Base-by-base conservation (phyloP, 2,329 filamentous ascomycete species). In the Juglanconis juglandina region DNA sequence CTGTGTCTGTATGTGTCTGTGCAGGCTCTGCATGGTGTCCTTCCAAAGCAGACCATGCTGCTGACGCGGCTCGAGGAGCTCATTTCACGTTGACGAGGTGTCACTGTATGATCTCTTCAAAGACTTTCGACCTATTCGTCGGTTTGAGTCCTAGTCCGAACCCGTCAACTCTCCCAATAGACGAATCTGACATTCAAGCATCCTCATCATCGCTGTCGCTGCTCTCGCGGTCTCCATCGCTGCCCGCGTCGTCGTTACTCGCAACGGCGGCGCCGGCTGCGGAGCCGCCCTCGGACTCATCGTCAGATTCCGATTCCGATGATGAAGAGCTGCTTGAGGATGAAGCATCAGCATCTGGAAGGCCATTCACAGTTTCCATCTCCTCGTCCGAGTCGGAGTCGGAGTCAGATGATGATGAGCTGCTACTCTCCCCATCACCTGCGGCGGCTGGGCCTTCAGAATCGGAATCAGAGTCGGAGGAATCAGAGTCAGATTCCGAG, bases 321-420 rank as follows among this genome's bases (percentile, higher is more conserved):
- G 68, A 69, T 5, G 66, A 68, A 1, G 69, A 70, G 3, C 67
- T 69, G 56, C 66, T 70, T 53, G 68, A 70, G 8, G 59, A 66
- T 10, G 65, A 66, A 17, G 59, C 62, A 44, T 66, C 67, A 2
- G 53, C 64, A 24, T 46, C 60, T 9, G 56, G 42, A 11, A 5
- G 51, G 6, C 58, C 56, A 3, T 61, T 50, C 14, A 55, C 65
- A 24, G 53, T 41, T 11, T 59, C 66, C 65, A 67, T 66, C 37
- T 70, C 68, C 46, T 64, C 56, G 41, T 62, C 71, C 10, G 70
- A 68, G 11, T 76, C 75, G 0, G 75, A 76, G 7, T 76, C 76
- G 1, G 70, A 72, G 4, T 69, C 68, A 56, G 71, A 64, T 0
- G 69, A 70, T 1, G 71, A 73, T 41, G 72, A 75, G 66, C 72